These are phyloP conservation scores for Schizothecium vesticola DNA, from an alignment of 495 filamentous ascomycete species.

Conservation along the genomic window DNA sequence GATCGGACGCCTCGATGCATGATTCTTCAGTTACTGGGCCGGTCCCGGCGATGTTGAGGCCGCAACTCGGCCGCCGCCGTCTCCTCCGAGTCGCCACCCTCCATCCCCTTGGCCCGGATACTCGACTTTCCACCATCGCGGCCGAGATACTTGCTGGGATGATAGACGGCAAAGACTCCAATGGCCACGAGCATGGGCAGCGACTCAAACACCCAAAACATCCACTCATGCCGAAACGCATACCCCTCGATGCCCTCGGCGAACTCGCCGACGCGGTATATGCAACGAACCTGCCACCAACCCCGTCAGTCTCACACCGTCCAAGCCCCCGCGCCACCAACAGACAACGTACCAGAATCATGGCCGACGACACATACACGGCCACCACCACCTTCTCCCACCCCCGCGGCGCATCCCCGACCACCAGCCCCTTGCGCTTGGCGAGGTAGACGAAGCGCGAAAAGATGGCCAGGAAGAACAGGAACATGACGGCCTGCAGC, in stretches of 20 bases:
- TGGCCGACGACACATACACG: constrained; percentile 46
- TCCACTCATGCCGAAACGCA: constrained; percentile 49
- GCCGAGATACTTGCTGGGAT: constrained; percentile 13
- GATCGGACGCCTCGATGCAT: neutral
- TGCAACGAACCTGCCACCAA: constrained; percentile 35
- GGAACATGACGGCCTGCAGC: constrained; percentile 47
- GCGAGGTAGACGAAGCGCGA: constrained; percentile 29
- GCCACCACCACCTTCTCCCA: constrained; percentile 51
- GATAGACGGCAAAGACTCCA: constrained; percentile 16
- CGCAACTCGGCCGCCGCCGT: neutral
- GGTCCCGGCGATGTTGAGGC: neutral
- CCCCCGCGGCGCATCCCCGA: neutral
- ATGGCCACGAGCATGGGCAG: constrained; percentile 48
- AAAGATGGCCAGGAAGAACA: constrained; percentile 41
- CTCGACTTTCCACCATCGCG: constrained; percentile 3
- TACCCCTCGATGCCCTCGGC: constrained; percentile 49
- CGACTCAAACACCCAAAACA: constrained; percentile 60
- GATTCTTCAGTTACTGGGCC: neutral
- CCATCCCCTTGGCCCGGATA: neutral
- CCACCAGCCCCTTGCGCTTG: neutral
- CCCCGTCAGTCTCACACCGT: neutral
- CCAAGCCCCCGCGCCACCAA: neutral
- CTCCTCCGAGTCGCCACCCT: constrained; percentile 5
- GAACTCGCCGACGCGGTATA: constrained; percentile 63
- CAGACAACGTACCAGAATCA: constrained; percentile 48